Conservation (phyloP, 2,329 filamentous ascomycete species). For the Pestalotiopsis sp. region DNA sequence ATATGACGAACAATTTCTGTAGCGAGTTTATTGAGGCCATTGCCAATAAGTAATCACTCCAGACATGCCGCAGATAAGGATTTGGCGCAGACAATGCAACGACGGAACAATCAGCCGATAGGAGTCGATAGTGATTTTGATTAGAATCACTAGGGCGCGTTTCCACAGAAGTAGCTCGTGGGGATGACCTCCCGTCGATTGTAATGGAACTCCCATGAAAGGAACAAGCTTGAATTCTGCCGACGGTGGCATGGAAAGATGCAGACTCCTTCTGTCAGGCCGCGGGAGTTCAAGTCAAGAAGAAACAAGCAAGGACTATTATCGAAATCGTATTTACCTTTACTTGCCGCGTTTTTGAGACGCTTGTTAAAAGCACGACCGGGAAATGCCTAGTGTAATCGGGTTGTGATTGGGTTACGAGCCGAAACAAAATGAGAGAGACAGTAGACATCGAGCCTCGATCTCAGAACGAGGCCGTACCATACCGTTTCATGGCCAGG, state of each 20-base stretch:
- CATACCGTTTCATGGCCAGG: neutral
- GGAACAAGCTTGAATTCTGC: neutral
- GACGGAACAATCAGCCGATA: neutral
- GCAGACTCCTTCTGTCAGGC: too few relatives aligned
- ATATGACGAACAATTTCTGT: neutral
- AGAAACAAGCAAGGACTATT: neutral
- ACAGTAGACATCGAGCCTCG: neutral
- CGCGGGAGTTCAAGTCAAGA: too few relatives aligned
- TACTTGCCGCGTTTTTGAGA: neutral
- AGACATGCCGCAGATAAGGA: neutral
- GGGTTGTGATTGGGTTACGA: neutral
- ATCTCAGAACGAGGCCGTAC: neutral
- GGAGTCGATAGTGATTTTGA: neutral
- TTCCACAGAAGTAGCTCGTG: neutral
- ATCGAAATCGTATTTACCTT: neutral
- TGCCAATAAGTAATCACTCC: neutral
- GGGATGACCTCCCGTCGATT: neutral
- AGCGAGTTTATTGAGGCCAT: neutral
- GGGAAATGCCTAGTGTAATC: neutral
- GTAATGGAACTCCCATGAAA: neutral
- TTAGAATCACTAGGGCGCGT: neutral
- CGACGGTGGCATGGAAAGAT: too few relatives aligned
- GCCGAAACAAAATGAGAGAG: neutral
- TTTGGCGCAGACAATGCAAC: neutral
- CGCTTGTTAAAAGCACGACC: neutral